phyloP scores from a whole-genome alignment of 768 basidiomycete genomes.

The Podaxis carcinomalis region DNA sequence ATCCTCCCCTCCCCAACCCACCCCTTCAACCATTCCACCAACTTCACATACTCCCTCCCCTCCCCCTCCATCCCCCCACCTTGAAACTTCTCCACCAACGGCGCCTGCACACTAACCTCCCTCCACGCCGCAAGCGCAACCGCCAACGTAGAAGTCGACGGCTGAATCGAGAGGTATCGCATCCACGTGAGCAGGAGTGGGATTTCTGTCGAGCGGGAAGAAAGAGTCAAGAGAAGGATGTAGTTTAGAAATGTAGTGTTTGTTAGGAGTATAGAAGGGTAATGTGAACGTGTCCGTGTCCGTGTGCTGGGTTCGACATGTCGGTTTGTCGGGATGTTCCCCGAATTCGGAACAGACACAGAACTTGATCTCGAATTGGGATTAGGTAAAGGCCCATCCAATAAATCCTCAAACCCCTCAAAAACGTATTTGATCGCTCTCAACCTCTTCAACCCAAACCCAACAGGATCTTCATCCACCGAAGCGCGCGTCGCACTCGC shows the following conservation, averaged over 20 bases:
- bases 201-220: slow-evolving; percentile 47
- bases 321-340: background rate
- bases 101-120: slow-evolving; percentile 61
- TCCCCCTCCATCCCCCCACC: slow-evolving; percentile 25
- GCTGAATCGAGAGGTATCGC: slow-evolving; percentile 50
- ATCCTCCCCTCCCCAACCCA: slow-evolving; percentile 51
- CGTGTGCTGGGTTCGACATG: background rate
- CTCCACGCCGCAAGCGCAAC: slow-evolving; percentile 66
- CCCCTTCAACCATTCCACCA: slow-evolving; percentile 48
- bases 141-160: slow-evolving; percentile 52
- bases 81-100: slow-evolving; percentile 44
- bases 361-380: background rate
- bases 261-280: slow-evolving; percentile 10
- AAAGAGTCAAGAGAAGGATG: slow-evolving; percentile 17
- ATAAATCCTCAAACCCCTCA: slow-evolving; percentile 9
- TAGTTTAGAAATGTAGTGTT: slow-evolving; percentile 15
- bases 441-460: slow-evolving; percentile 11
- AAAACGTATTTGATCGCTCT: slow-evolving; percentile 8
- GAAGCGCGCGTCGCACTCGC: slow-evolving; percentile 12
- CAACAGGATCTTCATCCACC: slow-evolving; percentile 12
- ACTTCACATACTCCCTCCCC: slow-evolving; percentile 36
- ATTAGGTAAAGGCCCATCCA: background rate
- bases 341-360: background rate
- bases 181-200: slow-evolving; percentile 73
- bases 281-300: slow-evolving; percentile 11